Conservation (phyloP, 208 protist genomes). For the Crithidia thermophila region DNA sequence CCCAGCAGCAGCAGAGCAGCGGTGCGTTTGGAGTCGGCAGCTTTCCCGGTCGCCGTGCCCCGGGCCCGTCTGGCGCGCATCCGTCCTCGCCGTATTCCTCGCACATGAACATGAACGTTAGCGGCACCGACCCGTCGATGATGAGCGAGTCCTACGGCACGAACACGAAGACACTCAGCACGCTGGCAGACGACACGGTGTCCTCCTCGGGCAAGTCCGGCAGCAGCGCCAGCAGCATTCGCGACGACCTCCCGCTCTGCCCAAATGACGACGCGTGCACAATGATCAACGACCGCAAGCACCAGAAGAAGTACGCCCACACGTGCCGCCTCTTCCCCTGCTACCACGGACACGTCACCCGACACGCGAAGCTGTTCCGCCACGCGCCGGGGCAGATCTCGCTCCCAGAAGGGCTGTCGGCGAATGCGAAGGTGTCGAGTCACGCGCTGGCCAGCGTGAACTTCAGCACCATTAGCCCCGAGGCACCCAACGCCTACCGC, state of each 20-base stretch:
- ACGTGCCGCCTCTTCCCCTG: slow-evolving; percentile 88
- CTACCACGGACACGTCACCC: slow-evolving; percentile 78
- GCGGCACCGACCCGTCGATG: not conserved
- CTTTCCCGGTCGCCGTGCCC: slow-evolving; percentile 4
- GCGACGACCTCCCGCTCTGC: slow-evolving; percentile 71
- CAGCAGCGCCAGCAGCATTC: slow-evolving; percentile 70
- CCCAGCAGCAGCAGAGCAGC: slow-evolving; percentile 18
- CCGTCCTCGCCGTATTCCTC: not conserved
- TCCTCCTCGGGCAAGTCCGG: slow-evolving; percentile 52
- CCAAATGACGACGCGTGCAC: slow-evolving; percentile 74
- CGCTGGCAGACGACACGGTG: slow-evolving; percentile 37
- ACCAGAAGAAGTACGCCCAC: slow-evolving; percentile 83
- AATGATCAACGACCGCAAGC: slow-evolving; percentile 80
- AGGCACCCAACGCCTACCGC: slow-evolving; percentile 80
- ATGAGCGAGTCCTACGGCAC: slow-evolving; percentile 20
- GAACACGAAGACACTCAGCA: slow-evolving; percentile 16
- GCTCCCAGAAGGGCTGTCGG: slow-evolving; percentile 44
- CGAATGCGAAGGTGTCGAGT: slow-evolving; percentile 52
- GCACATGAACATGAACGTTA: not conserved
- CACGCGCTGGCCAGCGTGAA: slow-evolving; percentile 78
- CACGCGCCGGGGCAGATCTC: slow-evolving; percentile 73
- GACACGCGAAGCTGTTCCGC: slow-evolving; percentile 83
- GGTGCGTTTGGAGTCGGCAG: slow-evolving; percentile 14
- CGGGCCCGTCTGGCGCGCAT: not conserved
- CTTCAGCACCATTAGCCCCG: slow-evolving; percentile 82